Conservation (phyloP, 2,329 filamentous ascomycete species). For the Nemania abortiva region DNA sequence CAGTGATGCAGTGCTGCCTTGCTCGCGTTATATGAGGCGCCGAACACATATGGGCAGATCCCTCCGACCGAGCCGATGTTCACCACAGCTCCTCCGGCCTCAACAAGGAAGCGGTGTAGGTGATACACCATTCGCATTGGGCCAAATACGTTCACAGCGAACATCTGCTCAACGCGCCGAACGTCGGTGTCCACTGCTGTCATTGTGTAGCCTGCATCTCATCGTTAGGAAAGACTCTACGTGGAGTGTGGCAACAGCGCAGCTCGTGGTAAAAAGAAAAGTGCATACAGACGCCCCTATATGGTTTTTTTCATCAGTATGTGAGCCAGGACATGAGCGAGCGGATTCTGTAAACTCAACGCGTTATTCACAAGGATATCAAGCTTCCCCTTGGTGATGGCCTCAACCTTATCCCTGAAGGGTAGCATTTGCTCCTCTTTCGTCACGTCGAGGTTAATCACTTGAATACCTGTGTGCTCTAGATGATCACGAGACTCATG, state of each 20-base stretch:
- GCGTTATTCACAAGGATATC: conserved; percentile 34
- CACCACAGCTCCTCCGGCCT: conserved; percentile 41
- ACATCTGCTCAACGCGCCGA: not conserved
- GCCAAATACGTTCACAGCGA: not conserved
- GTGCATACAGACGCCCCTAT: too few species aligned
- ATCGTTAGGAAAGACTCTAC: too few species aligned
- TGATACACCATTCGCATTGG: not conserved
- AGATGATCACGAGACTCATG: conserved; percentile 30
- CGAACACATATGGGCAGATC: conserved; percentile 44
- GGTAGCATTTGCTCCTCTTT: conserved; percentile 26
- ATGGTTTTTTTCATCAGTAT: too few species aligned
- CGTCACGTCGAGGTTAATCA: conserved; percentile 38
- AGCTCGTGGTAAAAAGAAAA: too few species aligned
- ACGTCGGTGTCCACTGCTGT: not conserved
- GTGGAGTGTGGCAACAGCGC: not conserved
- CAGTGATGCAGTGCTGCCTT: conserved; percentile 13
- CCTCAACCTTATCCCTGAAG: not conserved
- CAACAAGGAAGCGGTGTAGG: conserved; percentile 37
- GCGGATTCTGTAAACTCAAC: conserved; percentile 16
- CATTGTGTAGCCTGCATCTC: not conserved
- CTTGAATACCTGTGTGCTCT: conserved; percentile 25
- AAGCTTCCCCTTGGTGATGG: conserved; percentile 20
- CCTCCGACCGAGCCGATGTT: conserved; percentile 49
- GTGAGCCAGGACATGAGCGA: too few species aligned
- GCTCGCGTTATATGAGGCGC: conserved; percentile 3